phyloP scores from a whole-genome alignment of 2,329 filamentous ascomycete species.

The Colletotrichum tropicicola region DNA sequence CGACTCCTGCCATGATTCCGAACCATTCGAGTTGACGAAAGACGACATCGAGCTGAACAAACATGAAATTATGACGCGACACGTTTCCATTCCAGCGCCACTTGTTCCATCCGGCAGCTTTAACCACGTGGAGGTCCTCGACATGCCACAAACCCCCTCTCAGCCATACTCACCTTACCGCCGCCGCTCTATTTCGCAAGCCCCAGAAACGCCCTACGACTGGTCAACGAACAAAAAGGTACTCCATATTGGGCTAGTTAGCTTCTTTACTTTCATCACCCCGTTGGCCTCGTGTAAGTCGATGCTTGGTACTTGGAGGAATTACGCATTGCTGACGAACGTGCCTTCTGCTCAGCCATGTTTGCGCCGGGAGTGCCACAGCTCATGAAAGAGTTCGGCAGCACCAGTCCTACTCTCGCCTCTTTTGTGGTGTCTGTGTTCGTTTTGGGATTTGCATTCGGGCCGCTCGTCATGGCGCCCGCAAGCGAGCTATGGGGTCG shows the following conservation, averaged over 20 bases:
- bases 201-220: neutral
- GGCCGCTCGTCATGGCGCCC: conserved; percentile 66
- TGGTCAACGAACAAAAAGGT: neutral
- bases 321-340: too few relatives aligned
- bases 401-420: conserved; percentile 50
- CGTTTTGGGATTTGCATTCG: conserved; percentile 69
- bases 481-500: conserved; percentile 70
- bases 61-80: too few relatives aligned
- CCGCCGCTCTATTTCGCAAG: too few relatives aligned
- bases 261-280: conserved; percentile 55
- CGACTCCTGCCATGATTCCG: too few relatives aligned
- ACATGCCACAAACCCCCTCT: too few relatives aligned
- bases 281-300: neutral
- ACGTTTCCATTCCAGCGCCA: too few relatives aligned
- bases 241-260: conserved; percentile 31
- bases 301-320: too few relatives aligned
- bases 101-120: too few relatives aligned
- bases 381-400: conserved; percentile 59
- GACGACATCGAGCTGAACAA: too few relatives aligned
- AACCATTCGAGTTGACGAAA: too few relatives aligned
- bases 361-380: conserved; percentile 63
- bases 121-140: too few relatives aligned
- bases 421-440: conserved; percentile 68
- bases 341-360: conserved; percentile 46
- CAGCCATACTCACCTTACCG: too few relatives aligned